phyloP scores from a whole-genome alignment of 495 filamentous ascomycete species.

The Hypoxylon trugodes region DNA sequence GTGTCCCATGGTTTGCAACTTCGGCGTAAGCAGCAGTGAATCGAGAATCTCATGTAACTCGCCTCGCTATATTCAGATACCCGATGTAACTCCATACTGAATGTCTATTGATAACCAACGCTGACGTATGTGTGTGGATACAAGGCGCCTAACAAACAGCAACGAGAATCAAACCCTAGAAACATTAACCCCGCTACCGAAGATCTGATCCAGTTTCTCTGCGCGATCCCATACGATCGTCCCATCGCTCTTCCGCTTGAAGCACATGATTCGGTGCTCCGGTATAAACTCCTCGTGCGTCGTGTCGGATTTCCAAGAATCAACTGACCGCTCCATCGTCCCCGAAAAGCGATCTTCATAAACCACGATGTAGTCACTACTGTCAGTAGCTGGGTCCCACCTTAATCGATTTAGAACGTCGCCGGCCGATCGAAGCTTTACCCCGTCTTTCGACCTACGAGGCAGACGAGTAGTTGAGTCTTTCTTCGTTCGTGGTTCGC shows the following conservation, averaged over 20 bases:
- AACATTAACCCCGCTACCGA: slow-evolving; percentile 48
- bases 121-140: background rate
- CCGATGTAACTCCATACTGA: too few relatives aligned
- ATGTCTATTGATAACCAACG: background rate
- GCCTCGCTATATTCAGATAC: too few relatives aligned
- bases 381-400: slow-evolving; percentile 72
- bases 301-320: slow-evolving; percentile 75
- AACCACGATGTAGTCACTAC: slow-evolving; percentile 72
- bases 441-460: slow-evolving; percentile 24
- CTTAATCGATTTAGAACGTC: slow-evolving; percentile 78
- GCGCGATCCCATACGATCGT: slow-evolving; percentile 67
- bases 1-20: too few relatives aligned
- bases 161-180: background rate
- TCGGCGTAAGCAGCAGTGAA: too few relatives aligned
- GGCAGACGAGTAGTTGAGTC: slow-evolving; percentile 9
- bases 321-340: slow-evolving; percentile 66
- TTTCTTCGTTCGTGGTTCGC: slow-evolving; percentile 29
- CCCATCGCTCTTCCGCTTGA: slow-evolving; percentile 67
- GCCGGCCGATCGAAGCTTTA: slow-evolving; percentile 53
- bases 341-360: slow-evolving; percentile 80
- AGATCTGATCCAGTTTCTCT: slow-evolving; percentile 53
- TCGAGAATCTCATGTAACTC: too few relatives aligned
- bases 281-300: slow-evolving; percentile 90
- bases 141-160: background rate
- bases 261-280: slow-evolving; percentile 78